Conservation (phyloP, 1,139 yeast species). For the Nadsonia commutata region DNA sequence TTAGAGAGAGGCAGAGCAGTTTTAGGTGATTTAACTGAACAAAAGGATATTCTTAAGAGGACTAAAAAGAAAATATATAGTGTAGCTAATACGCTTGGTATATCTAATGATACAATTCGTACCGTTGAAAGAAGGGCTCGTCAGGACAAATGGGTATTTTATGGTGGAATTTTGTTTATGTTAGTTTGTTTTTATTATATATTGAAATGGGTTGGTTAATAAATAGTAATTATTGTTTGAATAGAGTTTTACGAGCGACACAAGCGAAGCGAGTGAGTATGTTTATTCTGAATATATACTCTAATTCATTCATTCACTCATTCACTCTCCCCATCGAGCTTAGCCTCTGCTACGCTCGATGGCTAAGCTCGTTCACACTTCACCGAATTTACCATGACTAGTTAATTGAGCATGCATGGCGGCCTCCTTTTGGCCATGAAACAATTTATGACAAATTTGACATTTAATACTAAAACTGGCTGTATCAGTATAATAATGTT, state of each 20-base stretch:
- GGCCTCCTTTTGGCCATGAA: conserved; percentile 57
- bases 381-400: conserved; percentile 55
- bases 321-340: too few species aligned
- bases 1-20: conserved; percentile 81
- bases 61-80: conserved; percentile 54
- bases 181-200: conserved; percentile 58
- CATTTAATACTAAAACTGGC: conserved; percentile 46
- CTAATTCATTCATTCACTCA: too few species aligned
- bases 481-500: conserved; percentile 56
- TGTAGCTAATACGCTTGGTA: conserved; percentile 68
- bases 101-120: conserved; percentile 72
- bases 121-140: conserved; percentile 72
- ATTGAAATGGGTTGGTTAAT: conserved; percentile 44
- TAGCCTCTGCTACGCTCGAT: too few species aligned
- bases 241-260: background rate
- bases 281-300: too few species aligned
- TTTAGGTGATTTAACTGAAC: conserved; percentile 74
- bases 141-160: conserved; percentile 80
- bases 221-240: background rate
- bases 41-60: conserved; percentile 53
- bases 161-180: conserved; percentile 54
- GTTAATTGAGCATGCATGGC: conserved; percentile 49
- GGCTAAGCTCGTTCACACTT: too few species aligned
- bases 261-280: too few species aligned
- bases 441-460: conserved; percentile 35